Evolutionary conservation across 345 rosid genomes (phyloP), one percentile per base, ranked within the genome.

Genomic region (Aethionema arabicum): DNA sequence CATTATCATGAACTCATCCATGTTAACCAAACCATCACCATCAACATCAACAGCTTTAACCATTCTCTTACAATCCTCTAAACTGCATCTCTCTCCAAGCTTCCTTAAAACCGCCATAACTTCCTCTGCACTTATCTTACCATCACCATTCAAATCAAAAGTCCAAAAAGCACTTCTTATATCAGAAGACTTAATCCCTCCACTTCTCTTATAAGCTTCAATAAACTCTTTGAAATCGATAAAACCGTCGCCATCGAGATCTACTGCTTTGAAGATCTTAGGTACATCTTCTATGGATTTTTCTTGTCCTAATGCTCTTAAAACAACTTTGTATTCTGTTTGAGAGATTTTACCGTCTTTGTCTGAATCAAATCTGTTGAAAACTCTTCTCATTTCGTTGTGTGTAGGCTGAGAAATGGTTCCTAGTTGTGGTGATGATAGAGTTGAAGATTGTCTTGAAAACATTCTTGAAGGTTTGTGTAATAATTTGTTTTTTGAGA

Each of bases 261-360:
- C 96, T 32, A 68, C 87, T 4, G 80, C 82, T 42, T 45, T 67
- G 68, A 92, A 89, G 46, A 89, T 87, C 72, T 74, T 78, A 4
- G 79, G 79, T 31, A 84, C 88, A 3, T 89, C 98, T 11, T 29
- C 70, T 7, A 56, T 57, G 43, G 33, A 44, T 59, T 57, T 63
- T 10, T 48, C 83, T 74, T 83, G 88, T 56, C 88, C 79, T 6
- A 89, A 29, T 15, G 91, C 93, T 56, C 84, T 70, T 52, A 92
- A 64, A 4, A 81, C 77, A 16, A 74, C 88, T 61, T 79, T 85
- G 83, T 92, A 92, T 72, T 89, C 93, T 31, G 63, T 69, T 76
- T 77, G 93, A 35, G 95, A 89, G 32, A 92, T 85, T 65, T 85
- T 89, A 3, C 95, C 98, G 39, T 89, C 98, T 73, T 75, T 84